A percentile compares a stretch with the other conserved stretches of the same genome.
phyloP scores from a whole-genome alignment of 352 stramenopile genomes.

The Phytophthora ramorum region DNA sequence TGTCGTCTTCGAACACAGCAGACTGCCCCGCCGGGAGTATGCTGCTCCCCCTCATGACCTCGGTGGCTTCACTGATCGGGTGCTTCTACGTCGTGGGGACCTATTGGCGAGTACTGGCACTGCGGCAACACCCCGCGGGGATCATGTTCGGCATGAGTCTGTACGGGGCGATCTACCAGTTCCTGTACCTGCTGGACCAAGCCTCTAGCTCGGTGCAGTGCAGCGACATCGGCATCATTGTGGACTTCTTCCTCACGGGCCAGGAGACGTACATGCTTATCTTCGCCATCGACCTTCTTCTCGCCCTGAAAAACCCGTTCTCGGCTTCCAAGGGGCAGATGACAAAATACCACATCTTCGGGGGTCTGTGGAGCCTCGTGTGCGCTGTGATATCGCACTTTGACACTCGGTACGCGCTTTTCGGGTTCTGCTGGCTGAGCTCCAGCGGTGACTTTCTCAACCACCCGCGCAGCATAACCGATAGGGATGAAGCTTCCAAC shows the following conservation, averaged over 20 bases:
- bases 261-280: conserved; percentile 92
- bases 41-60: conserved; percentile 71
- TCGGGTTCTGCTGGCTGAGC: conserved; percentile 84
- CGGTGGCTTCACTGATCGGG: conserved; percentile 67
- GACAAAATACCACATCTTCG: conserved; percentile 81
- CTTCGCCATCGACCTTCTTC: conserved; percentile 84
- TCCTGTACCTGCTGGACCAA: conserved; percentile 73
- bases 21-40: conserved; percentile 55
- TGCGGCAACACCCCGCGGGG: conserved; percentile 81
- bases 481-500: conserved; percentile 32
- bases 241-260: conserved; percentile 84
- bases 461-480: background rate
- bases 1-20: conserved; percentile 14
- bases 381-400: conserved; percentile 80
- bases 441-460: conserved; percentile 57
- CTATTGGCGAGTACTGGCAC: conserved; percentile 67
- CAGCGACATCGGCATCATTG: conserved; percentile 66
- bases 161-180: conserved; percentile 85
- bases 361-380: conserved; percentile 71
- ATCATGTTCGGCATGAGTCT: conserved; percentile 91
- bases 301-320: conserved; percentile 89
- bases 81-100: conserved; percentile 84
- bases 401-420: conserved; percentile 78
- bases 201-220: conserved; percentile 55
- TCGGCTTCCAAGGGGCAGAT: conserved; percentile 82